Evolutionary conservation across 2,329 filamentous ascomycete species (phyloP), one percentile per base, ranked within the genome.

Genomic region (Penicillium sp.): DNA sequence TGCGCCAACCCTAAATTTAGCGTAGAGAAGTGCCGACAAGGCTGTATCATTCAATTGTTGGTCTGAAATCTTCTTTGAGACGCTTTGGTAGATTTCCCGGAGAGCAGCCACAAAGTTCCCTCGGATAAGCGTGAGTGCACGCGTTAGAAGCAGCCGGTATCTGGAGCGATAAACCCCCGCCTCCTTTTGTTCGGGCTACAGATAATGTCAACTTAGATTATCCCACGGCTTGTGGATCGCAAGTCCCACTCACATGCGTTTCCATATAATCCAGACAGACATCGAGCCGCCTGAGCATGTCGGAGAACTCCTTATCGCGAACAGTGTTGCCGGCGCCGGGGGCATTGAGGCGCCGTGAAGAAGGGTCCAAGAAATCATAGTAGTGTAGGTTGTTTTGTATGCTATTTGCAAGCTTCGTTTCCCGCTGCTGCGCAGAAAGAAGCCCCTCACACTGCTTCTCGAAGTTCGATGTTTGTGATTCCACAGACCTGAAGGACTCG

Each of bases 191-290:
- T 80, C 81, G 7, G 86, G 79, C 84, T 88, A 53, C 13, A 32
- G 40, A 33, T 15, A 36, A 44, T 48, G 36, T 51, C 37, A 48
- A 39, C 45, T 28, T 26, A 16, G 19, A 44, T 83, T 63, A 67
- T 23, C 11, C 21, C 11, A n/a, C n/a, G n/a, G n/a, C n/a, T n/a
- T n/a, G n/a, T n/a, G n/a, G n/a, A n/a, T n/a, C n/a, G n/a, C n/a
- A n/a, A n/a, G n/a, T n/a, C n/a, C n/a, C n/a, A n/a, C 21, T 23
- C 21, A 89, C 86, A 70, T 96, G 87, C 36, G 80, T 76, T 45
- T 86, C 79, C 89, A 97, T 96, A 60, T 97, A 97, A 19, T 83
- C 84, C 53, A 98, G 80, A 62, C 91, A 98, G 37, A 87, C 81
- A 65, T 97, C 90, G 34, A 98, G 73, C 48, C 88, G 91, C 32